Conservation (phyloP, 2,329 filamentous ascomycete genomes). For the Pestalotiopsis sp. region DNA sequence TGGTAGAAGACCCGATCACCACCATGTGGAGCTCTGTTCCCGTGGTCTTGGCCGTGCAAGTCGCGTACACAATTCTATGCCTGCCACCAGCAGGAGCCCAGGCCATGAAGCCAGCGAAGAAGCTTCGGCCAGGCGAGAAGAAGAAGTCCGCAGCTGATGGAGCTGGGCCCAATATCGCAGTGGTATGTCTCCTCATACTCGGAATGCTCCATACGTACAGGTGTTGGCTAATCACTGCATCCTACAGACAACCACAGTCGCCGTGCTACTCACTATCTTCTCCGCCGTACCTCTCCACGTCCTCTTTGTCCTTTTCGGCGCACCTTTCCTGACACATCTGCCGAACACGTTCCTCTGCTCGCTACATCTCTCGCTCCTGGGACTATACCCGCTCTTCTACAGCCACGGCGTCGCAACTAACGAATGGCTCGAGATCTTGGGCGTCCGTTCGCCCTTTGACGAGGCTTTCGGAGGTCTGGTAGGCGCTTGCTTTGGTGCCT, state of each 20-base stretch:
- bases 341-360: conserved; percentile 78
- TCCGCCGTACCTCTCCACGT: conserved; percentile 46
- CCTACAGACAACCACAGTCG: conserved; percentile 67
- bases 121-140: conserved; percentile 53
- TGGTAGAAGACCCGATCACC: conserved; percentile 71
- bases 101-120: conserved; percentile 43
- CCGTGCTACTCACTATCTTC: conserved; percentile 55
- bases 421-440: conserved; percentile 71
- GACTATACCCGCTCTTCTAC: conserved; percentile 80
- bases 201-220: neutral
- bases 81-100: conserved; percentile 61
- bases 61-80: conserved; percentile 62
- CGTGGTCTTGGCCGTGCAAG: conserved; percentile 65
- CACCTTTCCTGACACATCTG: conserved; percentile 81
- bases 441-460: conserved; percentile 73
- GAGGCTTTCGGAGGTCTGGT: conserved; percentile 80
- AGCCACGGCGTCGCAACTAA: conserved; percentile 74
- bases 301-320: conserved; percentile 84
- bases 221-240: neutral
- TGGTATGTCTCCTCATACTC: conserved; percentile 40
- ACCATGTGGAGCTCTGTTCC: conserved; percentile 64
- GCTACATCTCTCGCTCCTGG: conserved; percentile 78
- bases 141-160: conserved; percentile 49
- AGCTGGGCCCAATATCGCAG: conserved; percentile 44
- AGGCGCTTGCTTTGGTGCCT: conserved; percentile 80